Evolutionary conservation across 352 stramenopile genomes (phyloP).

Genomic region (Discostella stelligera): DNA sequence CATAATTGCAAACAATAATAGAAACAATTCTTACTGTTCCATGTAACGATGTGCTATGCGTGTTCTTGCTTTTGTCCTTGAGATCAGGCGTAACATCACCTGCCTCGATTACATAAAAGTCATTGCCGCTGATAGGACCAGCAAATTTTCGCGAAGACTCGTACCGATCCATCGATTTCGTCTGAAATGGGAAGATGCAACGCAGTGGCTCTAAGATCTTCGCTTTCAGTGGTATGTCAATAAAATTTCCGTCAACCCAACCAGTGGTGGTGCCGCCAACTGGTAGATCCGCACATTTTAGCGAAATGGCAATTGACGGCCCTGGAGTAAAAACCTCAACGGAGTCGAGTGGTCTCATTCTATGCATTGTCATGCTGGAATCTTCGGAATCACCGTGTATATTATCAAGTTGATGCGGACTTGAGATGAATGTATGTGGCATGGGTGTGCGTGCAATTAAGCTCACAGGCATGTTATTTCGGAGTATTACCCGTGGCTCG

Average conservation of each 20-base stretch:
- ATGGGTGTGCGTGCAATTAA: conserved; percentile 78
- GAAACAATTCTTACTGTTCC: conserved; percentile 49
- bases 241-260: conserved; percentile 77
- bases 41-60: neutral
- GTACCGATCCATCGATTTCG: conserved; percentile 50
- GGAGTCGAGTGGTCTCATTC: conserved; percentile 50
- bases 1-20: conserved; percentile 76
- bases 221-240: conserved; percentile 73
- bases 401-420: conserved; percentile 9
- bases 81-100: conserved; percentile 61
- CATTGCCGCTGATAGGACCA: conserved; percentile 36
- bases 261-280: conserved; percentile 66
- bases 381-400: conserved; percentile 30
- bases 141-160: conserved; percentile 26
- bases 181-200: conserved; percentile 73
- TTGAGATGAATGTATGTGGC: conserved; percentile 71
- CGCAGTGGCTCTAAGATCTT: conserved; percentile 64
- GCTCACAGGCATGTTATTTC: conserved; percentile 74
- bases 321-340: conserved; percentile 81
- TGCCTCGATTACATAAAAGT: conserved; percentile 71
- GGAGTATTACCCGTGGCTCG: conserved; percentile 66
- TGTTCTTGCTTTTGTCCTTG: conserved; percentile 11
- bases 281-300: conserved; percentile 68
- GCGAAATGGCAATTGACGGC: conserved; percentile 75
- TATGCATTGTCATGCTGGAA: conserved; percentile 53